phyloP scores from a whole-genome alignment of 495 filamentous ascomycete species.

The Astrothelium subdiscretum region DNA sequence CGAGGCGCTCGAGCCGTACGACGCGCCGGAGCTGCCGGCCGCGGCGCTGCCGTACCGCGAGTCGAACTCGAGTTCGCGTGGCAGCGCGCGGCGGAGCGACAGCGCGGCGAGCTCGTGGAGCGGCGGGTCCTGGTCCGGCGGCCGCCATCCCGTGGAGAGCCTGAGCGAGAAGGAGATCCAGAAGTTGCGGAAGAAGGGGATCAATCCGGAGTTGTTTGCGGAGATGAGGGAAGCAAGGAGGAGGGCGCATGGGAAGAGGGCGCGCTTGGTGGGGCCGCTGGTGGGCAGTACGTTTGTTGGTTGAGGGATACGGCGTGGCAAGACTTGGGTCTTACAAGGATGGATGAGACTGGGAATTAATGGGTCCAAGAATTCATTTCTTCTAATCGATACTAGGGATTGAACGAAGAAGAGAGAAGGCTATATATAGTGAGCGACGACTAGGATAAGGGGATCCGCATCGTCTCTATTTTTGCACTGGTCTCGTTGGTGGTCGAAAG shows the following conservation, averaged over 20 bases:
- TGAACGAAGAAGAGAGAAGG: too few relatives aligned
- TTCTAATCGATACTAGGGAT: too few relatives aligned
- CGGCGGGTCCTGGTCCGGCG: background rate
- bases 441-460: too few relatives aligned
- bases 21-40: background rate
- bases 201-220: constrained; percentile 25
- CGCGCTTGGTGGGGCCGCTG: constrained; percentile 20
- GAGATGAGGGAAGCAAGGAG: constrained; percentile 27
- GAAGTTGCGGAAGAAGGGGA: constrained; percentile 25
- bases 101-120: background rate
- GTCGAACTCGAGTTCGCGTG: background rate
- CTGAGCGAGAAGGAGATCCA: constrained; percentile 17
- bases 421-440: too few relatives aligned
- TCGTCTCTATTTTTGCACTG: too few relatives aligned
- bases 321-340: background rate
- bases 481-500: too few relatives aligned
- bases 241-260: constrained; percentile 16
- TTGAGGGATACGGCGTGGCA: background rate
- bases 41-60: background rate
- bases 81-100: background rate
- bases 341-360: background rate
- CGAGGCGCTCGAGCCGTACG: background rate
- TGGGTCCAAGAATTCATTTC: background rate
- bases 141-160: constrained; percentile 2
- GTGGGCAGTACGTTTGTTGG: constrained; percentile 23